phyloP scores from a whole-genome alignment of 768 basidiomycete genomes.

The Hygrocybe coccinea region DNA sequence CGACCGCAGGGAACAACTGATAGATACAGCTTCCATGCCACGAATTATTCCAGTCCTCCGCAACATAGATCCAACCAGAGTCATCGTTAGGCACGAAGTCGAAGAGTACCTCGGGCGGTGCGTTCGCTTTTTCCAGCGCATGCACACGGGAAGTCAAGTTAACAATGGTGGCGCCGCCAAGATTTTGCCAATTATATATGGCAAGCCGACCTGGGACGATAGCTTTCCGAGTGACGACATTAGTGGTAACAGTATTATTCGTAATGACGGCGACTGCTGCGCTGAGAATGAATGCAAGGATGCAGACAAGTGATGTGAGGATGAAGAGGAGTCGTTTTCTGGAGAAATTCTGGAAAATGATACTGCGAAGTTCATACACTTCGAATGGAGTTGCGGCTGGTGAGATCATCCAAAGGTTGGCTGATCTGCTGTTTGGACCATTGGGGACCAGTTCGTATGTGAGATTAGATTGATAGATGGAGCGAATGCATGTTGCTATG shows the following conservation, averaged over 20 bases:
- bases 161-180: neutral
- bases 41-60: too few relatives aligned
- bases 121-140: too few relatives aligned
- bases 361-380: too few relatives aligned
- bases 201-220: constrained; percentile 8
- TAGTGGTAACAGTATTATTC: constrained; percentile 11
- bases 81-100: too few relatives aligned
- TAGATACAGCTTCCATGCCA: neutral
- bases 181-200: neutral
- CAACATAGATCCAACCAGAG: too few relatives aligned
- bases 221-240: constrained; percentile 7
- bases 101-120: too few relatives aligned
- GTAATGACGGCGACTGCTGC: constrained; percentile 14
- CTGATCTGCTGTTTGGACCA: neutral
- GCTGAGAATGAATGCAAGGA: constrained; percentile 6
- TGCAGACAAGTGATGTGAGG: constrained; percentile 10
- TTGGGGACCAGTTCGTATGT: neutral
- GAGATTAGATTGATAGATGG: constrained; percentile 11
- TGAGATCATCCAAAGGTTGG: too few relatives aligned
- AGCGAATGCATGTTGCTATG: constrained; percentile 11
- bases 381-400: neutral
- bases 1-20: neutral
- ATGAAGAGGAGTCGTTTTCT: constrained; percentile 6
- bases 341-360: too few relatives aligned
- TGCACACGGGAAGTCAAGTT: neutral